These are phyloP conservation scores for Stipa capillata DNA, from an alignment of 176 grass and related monocot species.

Conservation along the genomic window DNA sequence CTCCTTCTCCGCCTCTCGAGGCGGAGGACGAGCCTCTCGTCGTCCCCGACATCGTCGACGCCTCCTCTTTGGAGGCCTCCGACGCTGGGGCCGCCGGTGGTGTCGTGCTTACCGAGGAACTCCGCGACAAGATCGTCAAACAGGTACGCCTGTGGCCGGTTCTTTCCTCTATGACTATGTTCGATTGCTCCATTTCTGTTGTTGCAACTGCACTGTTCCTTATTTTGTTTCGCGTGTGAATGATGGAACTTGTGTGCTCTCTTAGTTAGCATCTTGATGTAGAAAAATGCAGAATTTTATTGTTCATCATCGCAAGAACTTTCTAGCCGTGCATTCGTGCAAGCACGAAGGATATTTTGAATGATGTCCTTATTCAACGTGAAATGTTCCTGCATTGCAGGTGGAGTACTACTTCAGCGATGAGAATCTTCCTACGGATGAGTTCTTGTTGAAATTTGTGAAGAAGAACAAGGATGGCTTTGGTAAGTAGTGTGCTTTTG, in stretches of 20 bases:
- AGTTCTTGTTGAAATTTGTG: slow-evolving; percentile 60
- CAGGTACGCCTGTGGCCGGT: slow-evolving; percentile 29
- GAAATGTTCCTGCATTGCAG: slow-evolving; percentile 28
- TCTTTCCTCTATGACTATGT: too few relatives aligned
- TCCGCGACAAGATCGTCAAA: slow-evolving; percentile 63
- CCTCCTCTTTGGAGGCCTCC: neutral
- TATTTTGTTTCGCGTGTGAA: neutral
- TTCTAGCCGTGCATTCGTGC: neutral
- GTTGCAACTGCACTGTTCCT: too few relatives aligned
- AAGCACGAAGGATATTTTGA: neutral
- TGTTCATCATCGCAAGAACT: neutral
- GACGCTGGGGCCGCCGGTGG: too few relatives aligned
- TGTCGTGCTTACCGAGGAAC: slow-evolving; percentile 58
- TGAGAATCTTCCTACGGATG: slow-evolving; percentile 79
- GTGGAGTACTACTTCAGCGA: slow-evolving; percentile 97
- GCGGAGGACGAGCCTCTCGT: neutral
- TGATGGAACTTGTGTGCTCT: neutral
- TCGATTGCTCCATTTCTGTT: too few relatives aligned
- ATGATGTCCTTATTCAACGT: neutral
- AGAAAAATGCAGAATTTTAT: neutral
- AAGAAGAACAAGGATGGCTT: slow-evolving; percentile 74
- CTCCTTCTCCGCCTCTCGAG: neutral
- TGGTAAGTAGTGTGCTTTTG: slow-evolving; percentile 45
- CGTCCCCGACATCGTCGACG: neutral
- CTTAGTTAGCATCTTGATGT: too few relatives aligned